phyloP scores from a whole-genome alignment of 1,139 yeast genomes.

The Yamadazyma sp. region DNA sequence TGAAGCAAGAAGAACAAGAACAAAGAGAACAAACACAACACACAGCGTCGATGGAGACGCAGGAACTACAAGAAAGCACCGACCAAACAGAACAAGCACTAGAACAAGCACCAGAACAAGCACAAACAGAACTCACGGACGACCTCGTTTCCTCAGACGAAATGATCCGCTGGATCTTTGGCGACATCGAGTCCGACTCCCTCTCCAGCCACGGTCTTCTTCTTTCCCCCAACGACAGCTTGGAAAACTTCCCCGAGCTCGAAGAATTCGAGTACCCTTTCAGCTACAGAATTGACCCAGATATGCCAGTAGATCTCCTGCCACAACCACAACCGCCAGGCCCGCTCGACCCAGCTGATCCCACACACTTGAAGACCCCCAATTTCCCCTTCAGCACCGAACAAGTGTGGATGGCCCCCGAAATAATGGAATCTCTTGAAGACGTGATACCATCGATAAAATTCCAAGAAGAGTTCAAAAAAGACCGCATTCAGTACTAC shows the following conservation, averaged over 20 bases:
- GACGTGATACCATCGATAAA: constrained; percentile 13
- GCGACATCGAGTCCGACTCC: constrained; percentile 13
- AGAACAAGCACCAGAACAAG: too few species aligned
- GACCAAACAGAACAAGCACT: too few species aligned
- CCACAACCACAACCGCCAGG: background rate
- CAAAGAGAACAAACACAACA: background rate
- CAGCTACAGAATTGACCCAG: background rate
- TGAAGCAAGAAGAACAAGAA: background rate
- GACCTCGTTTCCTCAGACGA: constrained; percentile 17
- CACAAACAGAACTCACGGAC: too few species aligned
- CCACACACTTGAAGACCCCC: background rate
- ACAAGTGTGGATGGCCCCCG: constrained; percentile 9
- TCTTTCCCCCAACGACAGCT: constrained; percentile 14
- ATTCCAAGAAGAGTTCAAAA: constrained; percentile 18
- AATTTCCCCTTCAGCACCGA: constrained; percentile 13
- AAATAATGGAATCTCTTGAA: constrained; percentile 10
- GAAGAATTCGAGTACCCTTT: constrained; percentile 15
- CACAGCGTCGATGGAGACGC: too few species aligned
- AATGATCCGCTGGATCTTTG: constrained; percentile 17
- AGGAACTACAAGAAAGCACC: background rate
- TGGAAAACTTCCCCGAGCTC: constrained; percentile 12
- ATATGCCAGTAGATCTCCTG: background rate
- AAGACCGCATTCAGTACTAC: constrained; percentile 27
- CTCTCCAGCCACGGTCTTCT: constrained; percentile 4
- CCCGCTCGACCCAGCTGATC: background rate